Base-by-base conservation (phyloP, 495 filamentous ascomycete species). In the Podospora sp. region DNA sequence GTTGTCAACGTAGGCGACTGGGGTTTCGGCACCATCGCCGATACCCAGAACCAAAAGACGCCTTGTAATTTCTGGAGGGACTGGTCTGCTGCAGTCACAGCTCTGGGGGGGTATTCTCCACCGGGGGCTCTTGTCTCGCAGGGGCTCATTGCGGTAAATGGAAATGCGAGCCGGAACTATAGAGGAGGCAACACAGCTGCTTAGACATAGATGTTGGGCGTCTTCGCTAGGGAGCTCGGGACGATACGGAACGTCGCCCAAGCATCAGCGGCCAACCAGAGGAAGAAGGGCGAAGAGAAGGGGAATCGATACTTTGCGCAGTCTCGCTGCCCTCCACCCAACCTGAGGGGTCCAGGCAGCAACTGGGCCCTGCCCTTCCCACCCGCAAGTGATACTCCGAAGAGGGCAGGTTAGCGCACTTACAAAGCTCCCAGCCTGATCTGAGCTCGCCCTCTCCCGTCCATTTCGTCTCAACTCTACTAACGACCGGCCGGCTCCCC, bases 51-150 rank as follows among this genome's bases (percentile, higher is more conserved):
- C 26, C 63, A 65, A 57, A 75, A 73, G 66, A 68, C 65, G n/a
- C 64, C 69, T 6, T 81, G 79, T 35, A 73, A 69, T 0, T 81
- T 81, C 62, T 80, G 78, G 79, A 69, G 65, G 40, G 66, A 72
- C 14, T 75, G 78, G 6, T 70, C 74, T 6, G 73, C 71, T 46
- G 76, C 73, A 0, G 73, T 78, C 12, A 81, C 77, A n/a, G 71
- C 65, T 40, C 25, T 76, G 27, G 79, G 79, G 9, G 79, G 76
- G 0, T 79, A 80, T 68, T 71, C 73, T 24, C 75, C 76, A 0
- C 76, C 75, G 0, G 72, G 68, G 8, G 70, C 68, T 9, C 71
- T 75, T 0, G 71, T 75, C 20, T 16, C 63, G 21, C 72, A 71
- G 65, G 50, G 51, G 24, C 33, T 72, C 33, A 35, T 68, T 14